phyloP scores from a whole-genome alignment of 2,329 filamentous ascomycete species.

The Apiospora hydei region DNA sequence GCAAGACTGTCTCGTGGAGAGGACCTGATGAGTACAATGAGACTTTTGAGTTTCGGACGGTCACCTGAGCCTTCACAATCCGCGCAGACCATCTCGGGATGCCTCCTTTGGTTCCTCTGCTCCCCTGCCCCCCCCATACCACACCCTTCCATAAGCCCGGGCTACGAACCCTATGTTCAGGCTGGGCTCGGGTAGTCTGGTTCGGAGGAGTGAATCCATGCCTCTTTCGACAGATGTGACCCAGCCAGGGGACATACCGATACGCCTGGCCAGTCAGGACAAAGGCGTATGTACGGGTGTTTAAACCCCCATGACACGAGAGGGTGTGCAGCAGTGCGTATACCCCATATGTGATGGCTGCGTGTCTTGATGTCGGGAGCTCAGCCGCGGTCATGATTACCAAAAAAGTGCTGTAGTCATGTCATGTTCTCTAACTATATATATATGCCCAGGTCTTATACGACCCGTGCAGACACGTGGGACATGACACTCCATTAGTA shows the following conservation, averaged over 20 bases:
- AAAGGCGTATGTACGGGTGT: not conserved
- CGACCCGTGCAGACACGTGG: not conserved
- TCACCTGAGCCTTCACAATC: not conserved
- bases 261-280: not conserved
- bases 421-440: not conserved
- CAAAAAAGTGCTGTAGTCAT: not conserved
- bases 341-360: conserved; percentile 1
- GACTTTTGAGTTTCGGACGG: not conserved
- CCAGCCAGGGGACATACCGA: not conserved
- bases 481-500: conserved; percentile 22
- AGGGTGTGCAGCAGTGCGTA: not conserved
- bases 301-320: not conserved
- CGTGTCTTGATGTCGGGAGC: not conserved
- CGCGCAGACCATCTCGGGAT: not conserved
- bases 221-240: conserved; percentile 7
- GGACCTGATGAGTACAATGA: not conserved
- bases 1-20: conserved; percentile 5
- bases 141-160: not conserved
- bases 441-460: not conserved
- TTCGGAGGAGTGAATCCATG: not conserved
- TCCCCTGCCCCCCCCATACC: not conserved
- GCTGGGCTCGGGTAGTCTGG: not conserved
- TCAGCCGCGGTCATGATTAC: not conserved
- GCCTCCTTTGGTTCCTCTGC: not conserved
- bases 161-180: not conserved